Percentiles rank a stretch among this genome's conserved stretches.
phyloP scores from a whole-genome alignment of 2,329 filamentous ascomycete genomes.

The Lasiodiplodia sp. region DNA sequence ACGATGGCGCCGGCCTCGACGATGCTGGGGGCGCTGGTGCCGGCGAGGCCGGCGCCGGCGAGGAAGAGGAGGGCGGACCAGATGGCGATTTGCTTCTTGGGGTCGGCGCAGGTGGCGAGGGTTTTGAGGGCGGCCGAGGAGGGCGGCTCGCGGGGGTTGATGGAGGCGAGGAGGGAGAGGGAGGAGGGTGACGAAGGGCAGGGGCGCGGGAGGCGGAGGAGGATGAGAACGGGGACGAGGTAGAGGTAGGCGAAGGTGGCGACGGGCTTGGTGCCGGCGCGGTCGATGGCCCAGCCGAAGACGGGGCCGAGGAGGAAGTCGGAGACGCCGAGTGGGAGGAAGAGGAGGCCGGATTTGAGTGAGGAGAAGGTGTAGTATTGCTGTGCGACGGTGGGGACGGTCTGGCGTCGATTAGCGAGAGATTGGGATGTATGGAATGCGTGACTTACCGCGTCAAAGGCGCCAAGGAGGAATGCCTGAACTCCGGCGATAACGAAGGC shows the following conservation, averaged over 20 bases:
- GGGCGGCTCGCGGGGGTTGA: background rate
- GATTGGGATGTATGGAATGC: background rate
- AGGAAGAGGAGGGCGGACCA: constrained; percentile 49
- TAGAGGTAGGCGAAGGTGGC: constrained; percentile 50
- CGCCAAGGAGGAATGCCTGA: constrained; percentile 52
- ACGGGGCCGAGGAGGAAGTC: constrained; percentile 56
- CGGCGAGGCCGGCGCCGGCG: constrained; percentile 60
- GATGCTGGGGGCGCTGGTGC: constrained; percentile 62
- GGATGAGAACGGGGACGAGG: constrained; percentile 51
- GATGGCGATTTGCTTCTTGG: constrained; percentile 29
- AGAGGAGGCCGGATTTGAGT: constrained; percentile 53
- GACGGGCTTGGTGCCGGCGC: constrained; percentile 54
- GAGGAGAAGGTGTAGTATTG: constrained; percentile 54
- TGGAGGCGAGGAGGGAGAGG: background rate
- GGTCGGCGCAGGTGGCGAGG: constrained; percentile 36
- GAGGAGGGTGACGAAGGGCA: constrained; percentile 16
- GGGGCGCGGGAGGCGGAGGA: constrained; percentile 52
- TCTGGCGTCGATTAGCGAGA: constrained; percentile 33
- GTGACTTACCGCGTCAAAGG: constrained; percentile 51
- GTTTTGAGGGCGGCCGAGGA: background rate
- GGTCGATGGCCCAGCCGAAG: constrained; percentile 57
- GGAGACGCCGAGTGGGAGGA: constrained; percentile 53
- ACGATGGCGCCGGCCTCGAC: constrained; percentile 66
- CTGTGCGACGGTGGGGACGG: constrained; percentile 54
- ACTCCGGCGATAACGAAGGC: constrained; percentile 49